These are phyloP conservation scores for Nakazawaea holstii DNA, from an alignment of 805 yeast species.

Conservation along the genomic window DNA sequence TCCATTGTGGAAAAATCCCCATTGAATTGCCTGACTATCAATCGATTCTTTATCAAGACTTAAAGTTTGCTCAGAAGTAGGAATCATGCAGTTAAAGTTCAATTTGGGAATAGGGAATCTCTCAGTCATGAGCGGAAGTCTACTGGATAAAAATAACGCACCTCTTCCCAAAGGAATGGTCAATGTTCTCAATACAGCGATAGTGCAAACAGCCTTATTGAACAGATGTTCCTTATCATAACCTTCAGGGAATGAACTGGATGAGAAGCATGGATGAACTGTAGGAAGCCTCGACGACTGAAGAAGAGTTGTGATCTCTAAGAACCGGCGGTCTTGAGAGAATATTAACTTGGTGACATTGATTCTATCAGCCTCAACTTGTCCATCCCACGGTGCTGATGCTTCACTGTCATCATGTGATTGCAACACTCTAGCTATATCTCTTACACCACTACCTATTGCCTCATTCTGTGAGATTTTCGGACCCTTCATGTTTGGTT, in stretches of 20 bases:
- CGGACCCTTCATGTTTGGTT: background rate
- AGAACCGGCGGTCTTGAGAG: slow-evolving; percentile 71
- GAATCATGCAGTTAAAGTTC: slow-evolving; percentile 64
- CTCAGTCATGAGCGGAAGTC: slow-evolving; percentile 80
- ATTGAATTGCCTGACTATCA: slow-evolving; percentile 37
- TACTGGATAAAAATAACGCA: slow-evolving; percentile 60
- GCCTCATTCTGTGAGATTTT: slow-evolving; percentile 1
- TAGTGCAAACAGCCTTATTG: slow-evolving; percentile 54
- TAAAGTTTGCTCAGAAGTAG: slow-evolving; percentile 58
- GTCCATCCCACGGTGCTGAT: slow-evolving; percentile 62
- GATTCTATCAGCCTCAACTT: slow-evolving; percentile 62
- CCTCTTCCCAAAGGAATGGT: slow-evolving; percentile 78
- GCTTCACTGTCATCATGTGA: slow-evolving; percentile 38
- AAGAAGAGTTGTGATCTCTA: slow-evolving; percentile 66
- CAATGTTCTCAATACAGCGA: slow-evolving; percentile 66
- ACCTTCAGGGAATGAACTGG: slow-evolving; percentile 17
- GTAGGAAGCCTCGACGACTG: slow-evolving; percentile 66
- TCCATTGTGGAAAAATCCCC: slow-evolving; percentile 94
- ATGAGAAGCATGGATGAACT: slow-evolving; percentile 32
- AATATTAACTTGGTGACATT: slow-evolving; percentile 69
- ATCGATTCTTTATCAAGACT: slow-evolving; percentile 50
- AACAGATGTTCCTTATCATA: slow-evolving; percentile 27
- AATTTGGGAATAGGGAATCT: slow-evolving; percentile 73
- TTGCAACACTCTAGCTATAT: slow-evolving; percentile 22
- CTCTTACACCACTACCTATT: background rate